Conservation (phyloP, 345 rosid genomes). For the Microthlaspi erraticum region DNA sequence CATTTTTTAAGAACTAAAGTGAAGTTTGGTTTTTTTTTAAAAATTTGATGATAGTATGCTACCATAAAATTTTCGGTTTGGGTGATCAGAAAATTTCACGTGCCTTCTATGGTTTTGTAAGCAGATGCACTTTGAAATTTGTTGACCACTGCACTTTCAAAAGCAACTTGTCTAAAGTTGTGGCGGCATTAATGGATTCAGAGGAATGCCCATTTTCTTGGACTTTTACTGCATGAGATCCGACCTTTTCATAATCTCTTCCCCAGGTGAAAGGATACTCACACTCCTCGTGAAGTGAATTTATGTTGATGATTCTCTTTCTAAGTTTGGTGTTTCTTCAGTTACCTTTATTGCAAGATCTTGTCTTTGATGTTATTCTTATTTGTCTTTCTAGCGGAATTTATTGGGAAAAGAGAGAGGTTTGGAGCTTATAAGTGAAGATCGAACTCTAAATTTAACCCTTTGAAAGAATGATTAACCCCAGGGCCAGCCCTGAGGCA, state of each 20-base stretch:
- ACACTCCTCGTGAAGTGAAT: slow-evolving; percentile 31
- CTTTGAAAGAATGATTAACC: no score
- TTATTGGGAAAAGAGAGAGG: no score
- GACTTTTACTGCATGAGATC: slow-evolving; percentile 28
- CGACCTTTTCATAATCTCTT: slow-evolving; percentile 24
- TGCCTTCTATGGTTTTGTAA: slow-evolving; percentile 20
- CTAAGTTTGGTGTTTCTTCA: not conserved
- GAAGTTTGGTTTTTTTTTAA: not conserved
- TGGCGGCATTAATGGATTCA: slow-evolving; percentile 20
- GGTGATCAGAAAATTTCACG: slow-evolving; percentile 7
- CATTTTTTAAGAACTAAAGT: not conserved
- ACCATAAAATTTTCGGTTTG: not conserved
- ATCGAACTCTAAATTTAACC: no score
- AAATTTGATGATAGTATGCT: not conserved
- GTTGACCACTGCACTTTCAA: not conserved
- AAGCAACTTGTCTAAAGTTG: slow-evolving; percentile 19
- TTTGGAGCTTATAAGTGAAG: no score
- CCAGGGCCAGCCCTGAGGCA: no score
- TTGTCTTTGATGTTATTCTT: not conserved
- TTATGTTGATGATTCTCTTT: slow-evolving; percentile 29
- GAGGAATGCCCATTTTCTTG: slow-evolving; percentile 31
- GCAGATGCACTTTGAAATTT: slow-evolving; percentile 4
- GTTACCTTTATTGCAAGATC: not conserved
- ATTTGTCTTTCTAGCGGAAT: no score
- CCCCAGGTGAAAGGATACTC: slow-evolving; percentile 40